phyloP scores from a whole-genome alignment of 257 asterid species.

The Nicotiana knightiana region DNA sequence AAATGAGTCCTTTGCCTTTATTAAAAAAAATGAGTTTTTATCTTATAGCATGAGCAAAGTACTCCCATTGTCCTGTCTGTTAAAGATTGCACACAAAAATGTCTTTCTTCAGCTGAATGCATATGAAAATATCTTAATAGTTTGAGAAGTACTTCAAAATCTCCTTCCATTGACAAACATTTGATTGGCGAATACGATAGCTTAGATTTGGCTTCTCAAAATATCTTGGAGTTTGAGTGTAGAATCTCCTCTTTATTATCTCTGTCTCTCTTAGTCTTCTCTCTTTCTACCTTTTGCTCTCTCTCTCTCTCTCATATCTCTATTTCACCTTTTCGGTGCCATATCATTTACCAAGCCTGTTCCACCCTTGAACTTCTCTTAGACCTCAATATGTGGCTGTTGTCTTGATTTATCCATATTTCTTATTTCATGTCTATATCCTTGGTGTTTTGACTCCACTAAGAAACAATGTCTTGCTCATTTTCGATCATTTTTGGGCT shows the following conservation, averaged over 20 bases:
- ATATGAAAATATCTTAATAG: background rate
- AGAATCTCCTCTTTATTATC: background rate
- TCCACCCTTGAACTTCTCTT: background rate
- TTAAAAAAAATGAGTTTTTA: background rate
- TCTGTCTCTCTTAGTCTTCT: background rate
- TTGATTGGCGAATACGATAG: background rate
- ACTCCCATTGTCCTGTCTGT: background rate
- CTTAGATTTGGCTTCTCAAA: background rate
- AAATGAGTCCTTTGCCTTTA: background rate
- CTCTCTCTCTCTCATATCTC: background rate
- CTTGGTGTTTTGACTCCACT: background rate
- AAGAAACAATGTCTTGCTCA: background rate
- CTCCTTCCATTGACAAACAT: background rate
- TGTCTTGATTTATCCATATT: background rate
- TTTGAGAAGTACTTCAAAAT: background rate
- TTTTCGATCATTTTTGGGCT: background rate
- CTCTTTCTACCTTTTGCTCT: background rate
- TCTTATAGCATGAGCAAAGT: background rate
- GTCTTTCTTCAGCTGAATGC: slow-evolving; percentile 1
- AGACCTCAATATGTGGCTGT: background rate
- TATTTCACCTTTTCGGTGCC: background rate
- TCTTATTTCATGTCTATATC: background rate
- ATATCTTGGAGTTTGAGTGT: background rate
- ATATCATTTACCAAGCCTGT: background rate
- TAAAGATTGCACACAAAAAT: background rate